Base-by-base conservation (phyloP, 352 stramenopile genomes). In the Globisporangium ultimum region DNA sequence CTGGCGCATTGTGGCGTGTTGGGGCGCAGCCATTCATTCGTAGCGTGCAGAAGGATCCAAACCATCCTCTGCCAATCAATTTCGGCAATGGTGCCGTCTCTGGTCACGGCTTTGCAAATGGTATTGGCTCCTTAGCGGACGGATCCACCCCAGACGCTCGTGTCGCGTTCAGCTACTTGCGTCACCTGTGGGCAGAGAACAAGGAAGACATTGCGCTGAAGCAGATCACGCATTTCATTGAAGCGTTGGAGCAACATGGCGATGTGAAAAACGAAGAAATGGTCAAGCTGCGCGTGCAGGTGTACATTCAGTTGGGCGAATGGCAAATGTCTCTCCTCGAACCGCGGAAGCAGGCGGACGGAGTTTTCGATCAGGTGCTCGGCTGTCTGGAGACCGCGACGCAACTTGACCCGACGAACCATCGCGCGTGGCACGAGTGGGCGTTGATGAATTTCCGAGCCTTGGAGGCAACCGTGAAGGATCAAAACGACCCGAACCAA, bases 371-470 rank as follows among this genome's bases (percentile, higher is more conserved):
- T 48, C 74, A 93, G 32, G 85, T 94, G 13, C 74, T 95, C 14
- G 75, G 71, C 12, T 93, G 91, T 58, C 71, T 98, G 13, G 74
- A 88, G 55, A 91, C 75, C 0, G 88, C 88, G 32, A 96, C 87
- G 43, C 68, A 87, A 51, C 62, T 95, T 21, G 87, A 96, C 57
- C 83, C 80, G 47, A 95, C 87, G 41, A 97, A 98, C 58, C 98
- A 99, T 67, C 97, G 97, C 51, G 96, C 97, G 21, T 99, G 96
- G 91, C 98, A 99, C 72, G 89, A 94, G 52, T 99, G 97, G 97
- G 97, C 97, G 18, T 70, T 99, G 20, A 94, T 99, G 59, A 99
- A 99, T 78, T 99, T 99, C 72, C 74, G 82, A 2, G 86, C 82
- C 5, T 64, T 92, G 45, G 86, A 95, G 34, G 79, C 81, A 4